Base-by-base conservation (phyloP, 2,329 filamentous ascomycete species). In the Hypoxylon sp. region DNA sequence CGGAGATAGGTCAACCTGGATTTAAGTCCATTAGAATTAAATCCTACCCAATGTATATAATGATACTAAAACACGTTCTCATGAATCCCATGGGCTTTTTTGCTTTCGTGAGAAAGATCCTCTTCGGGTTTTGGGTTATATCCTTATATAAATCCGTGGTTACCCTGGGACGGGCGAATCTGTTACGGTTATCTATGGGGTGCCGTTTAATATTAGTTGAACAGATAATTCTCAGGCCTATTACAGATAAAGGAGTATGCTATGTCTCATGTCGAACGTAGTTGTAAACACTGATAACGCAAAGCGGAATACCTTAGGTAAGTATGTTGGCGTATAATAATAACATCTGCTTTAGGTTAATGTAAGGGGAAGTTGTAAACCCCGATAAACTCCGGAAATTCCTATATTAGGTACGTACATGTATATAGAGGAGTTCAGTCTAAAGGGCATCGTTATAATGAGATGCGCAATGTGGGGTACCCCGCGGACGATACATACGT, bases 401-500 rank as follows among this genome's bases (percentile, higher is more conserved):
- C 39, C 39, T 6, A 3, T 44, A 44, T 44, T n/a, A n/a, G n/a
- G n/a, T n/a, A n/a, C n/a, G n/a, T n/a, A n/a, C n/a, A 11, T 6
- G 8, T 22, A n/a, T 42, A 42, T 42, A n/a, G 13, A 39, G 35
- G 14, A 39, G 35, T n/a, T 39, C 6, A n/a, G 13, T 14, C 14
- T 39, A n/a, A 39, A 44, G 17, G 39, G 10, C 14, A 44, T 44
- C 17, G 11, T 17, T 44, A 44, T 44, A 44, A 10, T 17, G 17
- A 44, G 5, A 10, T 22, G 37, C 9, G 9, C 33, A 26, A n/a
- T 53, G 53, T 58, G 53, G 58, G 42, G 59, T 63, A 63, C 59
- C 53, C 58, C 58, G 53, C 64, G 64, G 48, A 53, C 26, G 58
- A 35, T 67, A 67, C 64, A 39, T 57, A 26, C 26, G 26, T 48